Evolutionary conservation across 768 basidiomycete species (phyloP), one percentile per base, ranked within the genome.

Genomic region (Thelephora ganbajun): DNA sequence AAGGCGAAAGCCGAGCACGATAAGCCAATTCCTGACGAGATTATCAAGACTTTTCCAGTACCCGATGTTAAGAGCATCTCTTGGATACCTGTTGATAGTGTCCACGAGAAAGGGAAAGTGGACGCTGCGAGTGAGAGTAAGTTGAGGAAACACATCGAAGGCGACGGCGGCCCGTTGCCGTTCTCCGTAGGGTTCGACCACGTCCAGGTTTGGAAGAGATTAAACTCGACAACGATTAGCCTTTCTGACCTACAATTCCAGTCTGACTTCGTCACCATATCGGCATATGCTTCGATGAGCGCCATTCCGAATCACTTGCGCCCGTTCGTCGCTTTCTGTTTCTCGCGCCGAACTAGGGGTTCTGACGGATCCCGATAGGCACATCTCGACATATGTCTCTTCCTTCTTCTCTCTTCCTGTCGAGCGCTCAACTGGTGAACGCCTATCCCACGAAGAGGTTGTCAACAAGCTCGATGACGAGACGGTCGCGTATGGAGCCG

Each of bases 141-240:
- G 6, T 68, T 96, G 18, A 68, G 72, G 48, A 68, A 69, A 49
- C 76, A 85, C 57, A 68, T 99, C 20, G 69, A 76, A 46, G 60
- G 66, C 2, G 91, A 96, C 54, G 83, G 81, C 2, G 59, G 69
- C 2, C 60, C 73, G 2, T 60, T 93, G 33, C 79, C 94, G 5
- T 93, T 91, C 66, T 93, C 92, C 60, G 77, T 94, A 9, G 83
- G 96, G 58, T 99, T 89, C 57, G 86, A 96, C 56, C 88, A 93
- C 61, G 90, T 94, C 43, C 76, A 90, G 69, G 92, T 86, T 44
- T 36, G 62, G 64, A 18, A 20, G 18, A 9, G 4, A 30, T 9
- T 9, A 9, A 9, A 9, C 26, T 30, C 26, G 4, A 9, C 26
- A 9, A 30, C n/a, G n/a, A n/a, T n/a, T 30, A 30, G 9, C 26